A percentile compares a stretch with the other conserved stretches of the same genome.
Conservation (phyloP, 2,329 filamentous ascomycete species). For the Cladorrhinum sp. region DNA sequence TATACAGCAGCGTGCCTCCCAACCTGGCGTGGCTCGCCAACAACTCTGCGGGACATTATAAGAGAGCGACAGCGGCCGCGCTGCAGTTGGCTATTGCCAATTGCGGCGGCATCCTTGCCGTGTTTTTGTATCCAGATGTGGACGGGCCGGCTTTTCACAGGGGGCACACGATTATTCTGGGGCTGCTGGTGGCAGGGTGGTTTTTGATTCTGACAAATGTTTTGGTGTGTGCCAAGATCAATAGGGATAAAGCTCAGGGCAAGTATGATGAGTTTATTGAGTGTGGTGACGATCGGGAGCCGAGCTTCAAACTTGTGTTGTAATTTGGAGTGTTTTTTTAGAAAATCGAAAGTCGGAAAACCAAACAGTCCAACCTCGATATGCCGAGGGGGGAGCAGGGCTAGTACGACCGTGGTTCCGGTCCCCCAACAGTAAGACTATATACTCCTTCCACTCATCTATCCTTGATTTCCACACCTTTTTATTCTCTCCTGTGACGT, state of each 20-base stretch:
- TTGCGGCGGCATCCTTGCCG: slow-evolving; percentile 63
- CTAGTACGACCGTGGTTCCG: no score
- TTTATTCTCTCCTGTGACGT: no score
- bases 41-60: slow-evolving; percentile 68
- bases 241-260: slow-evolving; percentile 58
- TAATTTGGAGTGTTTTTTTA: no score
- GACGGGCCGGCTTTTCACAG: slow-evolving; percentile 57
- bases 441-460: no score
- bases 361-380: no score
- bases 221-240: slow-evolving; percentile 61
- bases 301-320: no score
- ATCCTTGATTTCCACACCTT: no score
- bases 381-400: no score
- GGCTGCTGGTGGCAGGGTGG: slow-evolving; percentile 61
- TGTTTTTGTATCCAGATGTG: slow-evolving; percentile 58
- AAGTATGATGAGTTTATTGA: slow-evolving; percentile 58
- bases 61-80: slow-evolving; percentile 63
- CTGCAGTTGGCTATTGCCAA: slow-evolving; percentile 66
- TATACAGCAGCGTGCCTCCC: slow-evolving; percentile 61
- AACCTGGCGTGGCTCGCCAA: slow-evolving; percentile 66
- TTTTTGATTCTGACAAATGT: slow-evolving; percentile 61
- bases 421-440: no score
- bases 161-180: slow-evolving; percentile 60
- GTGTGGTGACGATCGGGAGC: slow-evolving; percentile 60
- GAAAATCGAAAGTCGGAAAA: no score